Conservation (phyloP, 108 stramenopile genomes). For the Cylindrotheca closterium region DNA sequence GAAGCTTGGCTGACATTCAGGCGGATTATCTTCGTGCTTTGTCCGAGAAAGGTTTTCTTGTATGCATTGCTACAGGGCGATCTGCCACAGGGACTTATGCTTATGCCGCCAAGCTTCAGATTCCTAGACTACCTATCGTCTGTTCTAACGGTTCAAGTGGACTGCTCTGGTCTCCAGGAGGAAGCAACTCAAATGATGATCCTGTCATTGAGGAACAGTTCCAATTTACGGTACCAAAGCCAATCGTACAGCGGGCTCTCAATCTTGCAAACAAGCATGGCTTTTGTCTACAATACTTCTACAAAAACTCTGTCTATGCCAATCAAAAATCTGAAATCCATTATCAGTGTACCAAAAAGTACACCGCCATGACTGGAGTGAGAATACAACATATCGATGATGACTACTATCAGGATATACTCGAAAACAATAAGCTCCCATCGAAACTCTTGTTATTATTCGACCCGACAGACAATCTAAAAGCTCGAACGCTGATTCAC, state of each 20-base stretch:
- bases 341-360: slow-evolving; percentile 30
- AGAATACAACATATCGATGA: slow-evolving; percentile 30
- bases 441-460: slow-evolving; percentile 55
- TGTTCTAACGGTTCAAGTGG: slow-evolving; percentile 61
- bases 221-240: slow-evolving; percentile 23
- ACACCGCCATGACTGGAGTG: slow-evolving; percentile 49
- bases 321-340: slow-evolving; percentile 30
- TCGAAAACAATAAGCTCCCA: slow-evolving; percentile 26
- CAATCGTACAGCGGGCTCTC: slow-evolving; percentile 25
- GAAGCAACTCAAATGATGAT: slow-evolving; percentile 4
- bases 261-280: slow-evolving; percentile 41
- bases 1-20: slow-evolving; percentile 42
- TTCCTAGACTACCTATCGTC: slow-evolving; percentile 42
- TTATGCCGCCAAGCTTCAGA: slow-evolving; percentile 24
- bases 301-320: slow-evolving; percentile 56
- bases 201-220: slow-evolving; percentile 22
- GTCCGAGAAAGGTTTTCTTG: slow-evolving; percentile 31
- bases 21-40: slow-evolving; percentile 46
- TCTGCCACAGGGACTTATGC: slow-evolving; percentile 36
- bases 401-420: slow-evolving; percentile 30
- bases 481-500: slow-evolving; percentile 4
- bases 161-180: slow-evolving; percentile 17
- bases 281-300: slow-evolving; percentile 55
- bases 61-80: slow-evolving; percentile 65
- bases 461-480: not conserved